phyloP scores from a whole-genome alignment of 1,284 basidiomycete genomes.

The Retiboletus flavoniger region DNA sequence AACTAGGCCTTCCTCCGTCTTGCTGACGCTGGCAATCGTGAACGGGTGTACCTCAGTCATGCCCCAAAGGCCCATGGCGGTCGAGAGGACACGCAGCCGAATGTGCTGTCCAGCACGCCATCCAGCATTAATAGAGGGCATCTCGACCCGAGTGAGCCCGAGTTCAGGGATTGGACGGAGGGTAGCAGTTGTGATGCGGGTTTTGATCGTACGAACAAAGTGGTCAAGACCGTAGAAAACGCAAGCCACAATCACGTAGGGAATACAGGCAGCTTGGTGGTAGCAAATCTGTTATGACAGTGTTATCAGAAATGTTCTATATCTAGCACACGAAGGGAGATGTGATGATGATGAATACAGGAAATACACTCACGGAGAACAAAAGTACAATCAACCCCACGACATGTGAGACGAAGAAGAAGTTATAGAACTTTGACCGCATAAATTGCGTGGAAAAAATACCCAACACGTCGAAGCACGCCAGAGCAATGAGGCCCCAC shows the following conservation, averaged over 20 bases:
- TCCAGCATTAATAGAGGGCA: conserved; percentile 63
- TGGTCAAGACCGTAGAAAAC: conserved; percentile 66
- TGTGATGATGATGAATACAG: neutral
- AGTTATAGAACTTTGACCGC: conserved; percentile 52
- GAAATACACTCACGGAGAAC: conserved; percentile 44
- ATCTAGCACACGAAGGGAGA: neutral
- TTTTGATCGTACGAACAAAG: conserved; percentile 62
- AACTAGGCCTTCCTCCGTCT: conserved; percentile 52
- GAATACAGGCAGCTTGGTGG: conserved; percentile 45
- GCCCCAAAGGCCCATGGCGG: conserved; percentile 53
- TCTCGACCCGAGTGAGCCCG: conserved; percentile 57
- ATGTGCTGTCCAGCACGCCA: conserved; percentile 87
- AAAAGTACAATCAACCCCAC: conserved; percentile 45
- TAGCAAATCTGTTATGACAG: conserved; percentile 38
- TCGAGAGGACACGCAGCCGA: conserved; percentile 64
- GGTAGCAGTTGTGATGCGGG: conserved; percentile 58
- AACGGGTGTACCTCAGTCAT: conserved; percentile 74
- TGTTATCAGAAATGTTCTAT: conserved; percentile 3
- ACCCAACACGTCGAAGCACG: conserved; percentile 50
- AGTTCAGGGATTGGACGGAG: conserved; percentile 59
- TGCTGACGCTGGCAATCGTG: conserved; percentile 61
- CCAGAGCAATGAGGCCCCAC: conserved; percentile 54
- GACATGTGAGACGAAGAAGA: conserved; percentile 56
- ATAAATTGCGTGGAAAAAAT: conserved; percentile 52
- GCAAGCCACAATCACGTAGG: conserved; percentile 54